Conservation (phyloP, 805 yeast genomes). For the Tetrapisispora nanseiensis region DNA sequence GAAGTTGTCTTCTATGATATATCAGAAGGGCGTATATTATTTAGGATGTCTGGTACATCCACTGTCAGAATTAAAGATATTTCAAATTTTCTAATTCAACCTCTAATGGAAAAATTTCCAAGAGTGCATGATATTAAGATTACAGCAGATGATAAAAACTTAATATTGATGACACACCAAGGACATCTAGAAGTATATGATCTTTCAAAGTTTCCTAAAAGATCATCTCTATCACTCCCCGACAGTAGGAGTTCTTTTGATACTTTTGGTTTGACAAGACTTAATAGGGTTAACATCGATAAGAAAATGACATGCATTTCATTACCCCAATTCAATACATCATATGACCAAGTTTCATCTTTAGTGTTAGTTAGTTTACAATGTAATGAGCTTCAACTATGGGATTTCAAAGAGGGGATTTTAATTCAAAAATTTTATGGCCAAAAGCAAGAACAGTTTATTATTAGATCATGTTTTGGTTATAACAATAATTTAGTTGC, state of each 20-base stretch:
- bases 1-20: conserved; percentile 42
- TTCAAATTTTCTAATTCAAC: conserved; percentile 4
- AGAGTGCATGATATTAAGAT: conserved; percentile 63
- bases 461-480: conserved; percentile 72
- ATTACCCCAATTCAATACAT: conserved; percentile 30
- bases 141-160: conserved; percentile 49
- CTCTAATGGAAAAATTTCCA: conserved; percentile 22
- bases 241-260: conserved; percentile 8
- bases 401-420: conserved; percentile 58
- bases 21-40: conserved; percentile 14
- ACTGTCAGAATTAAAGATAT: conserved; percentile 4
- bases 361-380: conserved; percentile 53
- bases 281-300: conserved; percentile 40
- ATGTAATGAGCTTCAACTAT: conserved; percentile 69
- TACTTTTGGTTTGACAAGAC: conserved; percentile 23
- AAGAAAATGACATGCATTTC: conserved; percentile 58
- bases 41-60: conserved; percentile 23
- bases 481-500: conserved; percentile 56
- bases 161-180: conserved; percentile 59
- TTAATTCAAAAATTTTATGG: conserved; percentile 60
- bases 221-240: background rate
- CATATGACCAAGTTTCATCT: conserved; percentile 5
- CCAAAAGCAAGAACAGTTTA: conserved; percentile 56
- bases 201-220: conserved; percentile 25
- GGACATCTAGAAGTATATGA: conserved; percentile 53